These are phyloP conservation scores for Aspergillus thermomutatus DNA, from an alignment of 2,329 filamentous ascomycete species.

Conservation along the genomic window DNA sequence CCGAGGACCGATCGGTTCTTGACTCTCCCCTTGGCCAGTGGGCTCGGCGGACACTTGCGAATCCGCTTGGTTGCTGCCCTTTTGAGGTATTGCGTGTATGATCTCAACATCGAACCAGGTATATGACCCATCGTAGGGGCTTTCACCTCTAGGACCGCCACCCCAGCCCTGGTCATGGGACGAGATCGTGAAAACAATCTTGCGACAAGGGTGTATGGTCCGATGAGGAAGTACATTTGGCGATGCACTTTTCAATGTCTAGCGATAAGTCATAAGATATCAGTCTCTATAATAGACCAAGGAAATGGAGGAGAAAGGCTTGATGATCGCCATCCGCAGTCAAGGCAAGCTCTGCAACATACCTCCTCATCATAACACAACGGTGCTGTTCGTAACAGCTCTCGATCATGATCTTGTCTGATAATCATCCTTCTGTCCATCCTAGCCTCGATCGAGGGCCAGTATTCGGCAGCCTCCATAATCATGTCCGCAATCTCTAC, in stretches of 20 bases:
- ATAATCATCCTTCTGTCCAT: conserved; percentile 22
- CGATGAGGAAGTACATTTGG: conserved; percentile 31
- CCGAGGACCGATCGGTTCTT: conserved; percentile 16
- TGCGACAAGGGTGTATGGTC: conserved; percentile 36
- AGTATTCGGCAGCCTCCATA: conserved; percentile 37
- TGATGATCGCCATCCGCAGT: not conserved
- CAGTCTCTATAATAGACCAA: not conserved
- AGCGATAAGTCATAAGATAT: not conserved
- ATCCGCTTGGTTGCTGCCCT: conserved; percentile 1
- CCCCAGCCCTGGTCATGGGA: conserved; percentile 39
- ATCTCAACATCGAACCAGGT: conserved; percentile 40
- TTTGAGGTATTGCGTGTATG: conserved; percentile 18
- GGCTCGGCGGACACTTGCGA: conserved; percentile 16
- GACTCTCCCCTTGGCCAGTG: conserved; percentile 11
- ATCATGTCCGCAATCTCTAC: conserved; percentile 40
- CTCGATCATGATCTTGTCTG: conserved; percentile 31
- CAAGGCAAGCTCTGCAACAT: conserved; percentile 1
- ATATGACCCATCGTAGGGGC: conserved; percentile 30
- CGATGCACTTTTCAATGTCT: conserved; percentile 12
- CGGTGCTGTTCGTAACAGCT: conserved; percentile 33
- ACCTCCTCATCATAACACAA: conserved; percentile 34
- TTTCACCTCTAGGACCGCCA: conserved; percentile 11
- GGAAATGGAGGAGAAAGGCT: not conserved
- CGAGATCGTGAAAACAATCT: conserved; percentile 34
- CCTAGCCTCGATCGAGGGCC: conserved; percentile 23